Conservation (phyloP, 73 alveolate species). For the Paraurostyla sp. region DNA sequence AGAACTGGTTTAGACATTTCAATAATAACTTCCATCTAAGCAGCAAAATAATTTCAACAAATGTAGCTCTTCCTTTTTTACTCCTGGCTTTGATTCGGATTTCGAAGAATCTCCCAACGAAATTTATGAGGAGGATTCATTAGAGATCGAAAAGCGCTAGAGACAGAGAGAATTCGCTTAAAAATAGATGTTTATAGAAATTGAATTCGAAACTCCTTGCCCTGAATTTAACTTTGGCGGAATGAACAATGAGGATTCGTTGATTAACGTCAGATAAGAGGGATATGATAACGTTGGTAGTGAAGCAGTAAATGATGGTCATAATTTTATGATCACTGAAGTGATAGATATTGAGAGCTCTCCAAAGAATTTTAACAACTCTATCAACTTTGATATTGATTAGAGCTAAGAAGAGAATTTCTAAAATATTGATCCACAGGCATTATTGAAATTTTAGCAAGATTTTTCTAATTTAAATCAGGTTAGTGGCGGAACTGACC, state of each 20-base stretch:
- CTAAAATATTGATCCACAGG: not conserved
- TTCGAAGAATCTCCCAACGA: conserved; percentile 9
- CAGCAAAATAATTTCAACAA: not conserved
- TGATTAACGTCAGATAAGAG: no score
- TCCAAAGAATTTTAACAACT: not conserved
- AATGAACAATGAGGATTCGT: conserved; percentile 13
- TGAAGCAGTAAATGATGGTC: no score
- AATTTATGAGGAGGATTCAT: not conserved
- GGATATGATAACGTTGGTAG: no score
- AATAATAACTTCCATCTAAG: not conserved
- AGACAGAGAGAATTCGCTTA: conserved; percentile 3
- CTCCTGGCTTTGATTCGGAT: conserved; percentile 23
- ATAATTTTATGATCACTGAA: not conserved
- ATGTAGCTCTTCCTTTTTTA: not conserved
- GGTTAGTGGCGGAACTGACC: not conserved
- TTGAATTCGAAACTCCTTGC: not conserved
- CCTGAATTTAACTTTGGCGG: not conserved
- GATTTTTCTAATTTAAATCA: not conserved
- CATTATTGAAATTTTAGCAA: not conserved
- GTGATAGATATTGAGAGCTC: not conserved
- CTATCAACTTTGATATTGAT: not conserved
- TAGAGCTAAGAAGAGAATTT: not conserved
- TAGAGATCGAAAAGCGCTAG: not conserved
- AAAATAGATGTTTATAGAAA: not conserved
- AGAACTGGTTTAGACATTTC: not conserved